A percentile compares a stretch with the other conserved stretches of the same genome.
These are phyloP conservation scores for Xylaria sp. DNA, from an alignment of 2,329 filamentous ascomycete species.

Conservation along the genomic window DNA sequence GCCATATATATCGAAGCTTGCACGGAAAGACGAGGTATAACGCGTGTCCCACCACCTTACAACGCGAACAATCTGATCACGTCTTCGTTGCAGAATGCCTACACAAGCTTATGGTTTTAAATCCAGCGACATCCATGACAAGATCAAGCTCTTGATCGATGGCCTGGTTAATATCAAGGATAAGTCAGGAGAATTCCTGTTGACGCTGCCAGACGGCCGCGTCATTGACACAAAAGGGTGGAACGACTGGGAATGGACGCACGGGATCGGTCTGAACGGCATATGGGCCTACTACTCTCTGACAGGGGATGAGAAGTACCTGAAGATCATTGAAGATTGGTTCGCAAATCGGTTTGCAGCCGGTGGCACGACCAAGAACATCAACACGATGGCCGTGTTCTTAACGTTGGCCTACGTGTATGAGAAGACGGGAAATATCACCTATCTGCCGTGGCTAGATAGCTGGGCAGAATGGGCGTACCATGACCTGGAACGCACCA, in stretches of 20 bases:
- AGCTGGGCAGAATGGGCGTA: conserved; percentile 86
- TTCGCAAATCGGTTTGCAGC: conserved; percentile 75
- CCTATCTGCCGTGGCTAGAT: conserved; percentile 81
- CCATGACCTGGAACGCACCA: conserved; percentile 77
- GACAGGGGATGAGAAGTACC: conserved; percentile 69
- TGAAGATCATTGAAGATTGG: conserved; percentile 78
- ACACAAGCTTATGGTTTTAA: conserved; percentile 59
- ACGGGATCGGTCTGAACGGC: conserved; percentile 82
- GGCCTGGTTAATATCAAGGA: conserved; percentile 84
- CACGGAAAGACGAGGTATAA: neutral
- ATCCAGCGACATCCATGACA: conserved; percentile 60
- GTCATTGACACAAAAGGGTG: conserved; percentile 87
- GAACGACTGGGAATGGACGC: conserved; percentile 87
- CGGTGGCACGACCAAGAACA: conserved; percentile 83
- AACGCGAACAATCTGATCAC: neutral
- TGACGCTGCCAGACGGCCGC: conserved; percentile 76
- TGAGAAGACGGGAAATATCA: conserved; percentile 75
- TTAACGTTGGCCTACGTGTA: conserved; percentile 82
- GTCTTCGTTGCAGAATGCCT: conserved; percentile 50
- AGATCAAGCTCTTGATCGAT: conserved; percentile 74
- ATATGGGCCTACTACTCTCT: conserved; percentile 85
- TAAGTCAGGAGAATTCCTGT: conserved; percentile 77
- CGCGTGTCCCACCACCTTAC: neutral
- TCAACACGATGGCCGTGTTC: conserved; percentile 86
- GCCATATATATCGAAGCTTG: neutral